Evolutionary conservation across 2,329 filamentous ascomycete species (phyloP), one percentile per base, ranked within the genome.

Genomic region (Madurella fahalii): DNA sequence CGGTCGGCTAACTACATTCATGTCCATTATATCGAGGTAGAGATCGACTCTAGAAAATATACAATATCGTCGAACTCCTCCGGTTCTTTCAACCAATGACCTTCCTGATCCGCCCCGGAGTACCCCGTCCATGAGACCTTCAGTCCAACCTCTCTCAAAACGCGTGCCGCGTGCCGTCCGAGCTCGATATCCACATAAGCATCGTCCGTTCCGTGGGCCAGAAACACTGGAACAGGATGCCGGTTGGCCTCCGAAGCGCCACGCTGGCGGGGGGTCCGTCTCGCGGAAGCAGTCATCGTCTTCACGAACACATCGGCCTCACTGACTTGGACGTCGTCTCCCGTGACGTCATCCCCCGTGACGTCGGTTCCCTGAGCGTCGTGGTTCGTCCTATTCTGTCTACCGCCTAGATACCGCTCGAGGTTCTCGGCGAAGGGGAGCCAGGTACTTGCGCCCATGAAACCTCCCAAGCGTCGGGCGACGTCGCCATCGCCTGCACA

Each of bases 61-160:
- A n/a, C 15, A 31, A 45, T 45, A 45, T 45, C 43, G 43, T 45
- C 43, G 25, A 45, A 32, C 43, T 45, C 43, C 43, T 45, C 43
- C 43, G 43, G 43, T n/a, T 45, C 43, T 31, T 45, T 45, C 20
- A 45, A 16, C 20, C 43, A 45, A 32, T 45, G 43, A 8, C 43
- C 25, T 16, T 45, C 43, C 25, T 45, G 43, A 32, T 45, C 43
- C 43, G 43, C 20, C 5, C 43, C 43, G 25, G 43, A 32, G 25
- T 45, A 45, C 15, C 31, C 43, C 11, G 13, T 31, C 43, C 43
- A 45, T 16, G 20, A 16, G 25, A 45, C 13, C 43, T 31, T 45
- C 25, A 45, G 25, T 13, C 43, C 43, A 45, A 32, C 15, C 43
- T 31, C 31, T 12, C 43, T 16, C 20, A 45, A 31, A 15, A 45